Evolutionary conservation across 2,329 filamentous ascomycete genomes (phyloP).

Genomic region (Aspergillus fumigatus): DNA sequence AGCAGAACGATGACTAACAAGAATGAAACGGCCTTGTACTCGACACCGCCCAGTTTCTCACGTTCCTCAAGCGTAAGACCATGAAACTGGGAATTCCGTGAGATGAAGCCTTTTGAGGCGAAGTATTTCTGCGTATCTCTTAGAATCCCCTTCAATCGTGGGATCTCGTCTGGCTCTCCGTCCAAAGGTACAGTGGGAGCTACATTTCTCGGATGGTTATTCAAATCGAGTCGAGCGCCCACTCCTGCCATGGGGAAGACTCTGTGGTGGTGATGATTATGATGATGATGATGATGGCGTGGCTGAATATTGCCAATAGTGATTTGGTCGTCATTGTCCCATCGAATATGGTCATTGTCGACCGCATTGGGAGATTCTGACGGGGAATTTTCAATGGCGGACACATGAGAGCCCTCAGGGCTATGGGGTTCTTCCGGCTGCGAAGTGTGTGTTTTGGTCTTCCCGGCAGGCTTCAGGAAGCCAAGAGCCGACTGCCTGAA

Average conservation of each 20-base stretch:
- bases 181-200: slow-evolving; percentile 15
- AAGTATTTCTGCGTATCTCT: slow-evolving; percentile 29
- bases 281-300: slow-evolving; percentile 14
- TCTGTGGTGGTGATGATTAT: slow-evolving; percentile 18
- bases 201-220: slow-evolving; percentile 30
- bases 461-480: not conserved
- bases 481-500: not conserved
- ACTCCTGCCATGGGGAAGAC: slow-evolving; percentile 34
- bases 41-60: slow-evolving; percentile 39
- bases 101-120: slow-evolving; percentile 29
- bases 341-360: slow-evolving; percentile 16
- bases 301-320: slow-evolving; percentile 18
- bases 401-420: not conserved
- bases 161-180: slow-evolving; percentile 13
- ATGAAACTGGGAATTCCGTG: slow-evolving; percentile 49
- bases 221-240: slow-evolving; percentile 30
- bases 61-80: slow-evolving; percentile 42
- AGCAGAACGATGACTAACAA: slow-evolving; percentile 36
- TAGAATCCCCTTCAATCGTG: slow-evolving; percentile 20
- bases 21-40: slow-evolving; percentile 39
- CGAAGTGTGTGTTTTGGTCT: not conserved
- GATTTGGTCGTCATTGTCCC: slow-evolving; percentile 29
- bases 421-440: not conserved
- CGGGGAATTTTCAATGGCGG: not conserved
- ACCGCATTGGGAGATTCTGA: not conserved